phyloP scores from a whole-genome alignment of 108 stramenopile species.

The Cyclotella cryptica region DNA sequence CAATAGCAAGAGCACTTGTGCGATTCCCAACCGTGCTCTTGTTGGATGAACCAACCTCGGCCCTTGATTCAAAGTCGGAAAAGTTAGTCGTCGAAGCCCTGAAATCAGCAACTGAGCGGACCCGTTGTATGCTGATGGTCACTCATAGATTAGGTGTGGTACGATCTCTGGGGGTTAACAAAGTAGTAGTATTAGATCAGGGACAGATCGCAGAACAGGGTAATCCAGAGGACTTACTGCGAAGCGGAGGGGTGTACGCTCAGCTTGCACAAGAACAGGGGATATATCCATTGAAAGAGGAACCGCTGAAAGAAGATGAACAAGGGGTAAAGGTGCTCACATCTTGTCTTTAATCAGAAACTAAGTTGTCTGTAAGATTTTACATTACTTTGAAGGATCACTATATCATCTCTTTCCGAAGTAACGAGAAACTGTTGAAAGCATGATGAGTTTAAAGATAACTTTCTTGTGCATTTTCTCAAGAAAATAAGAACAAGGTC shows the following conservation, averaged over 20 bases:
- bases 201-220: slow-evolving; percentile 92
- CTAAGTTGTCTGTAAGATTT: too few relatives aligned
- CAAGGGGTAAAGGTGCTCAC: neutral
- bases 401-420: too few relatives aligned
- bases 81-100: slow-evolving; percentile 77
- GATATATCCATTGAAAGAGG: slow-evolving; percentile 47
- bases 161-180: slow-evolving; percentile 85
- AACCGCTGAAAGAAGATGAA: slow-evolving; percentile 10
- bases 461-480: too few relatives aligned
- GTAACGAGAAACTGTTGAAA: too few relatives aligned
- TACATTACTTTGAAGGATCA: too few relatives aligned
- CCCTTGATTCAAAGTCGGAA: slow-evolving; percentile 86
- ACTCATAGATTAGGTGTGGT: slow-evolving; percentile 90
- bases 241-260: slow-evolving; percentile 69
- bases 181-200: slow-evolving; percentile 89
- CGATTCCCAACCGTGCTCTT: slow-evolving; percentile 86
- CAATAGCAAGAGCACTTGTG: slow-evolving; percentile 94
- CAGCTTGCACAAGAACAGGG: slow-evolving; percentile 87
- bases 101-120: slow-evolving; percentile 60
- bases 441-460: too few relatives aligned
- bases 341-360: neutral
- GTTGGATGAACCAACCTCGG: slow-evolving; percentile 87
- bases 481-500: too few relatives aligned
- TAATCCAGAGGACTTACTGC: slow-evolving; percentile 89
- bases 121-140: slow-evolving; percentile 90